phyloP scores from a whole-genome alignment of 805 yeast genomes.

The Suhomyces faveliae region DNA sequence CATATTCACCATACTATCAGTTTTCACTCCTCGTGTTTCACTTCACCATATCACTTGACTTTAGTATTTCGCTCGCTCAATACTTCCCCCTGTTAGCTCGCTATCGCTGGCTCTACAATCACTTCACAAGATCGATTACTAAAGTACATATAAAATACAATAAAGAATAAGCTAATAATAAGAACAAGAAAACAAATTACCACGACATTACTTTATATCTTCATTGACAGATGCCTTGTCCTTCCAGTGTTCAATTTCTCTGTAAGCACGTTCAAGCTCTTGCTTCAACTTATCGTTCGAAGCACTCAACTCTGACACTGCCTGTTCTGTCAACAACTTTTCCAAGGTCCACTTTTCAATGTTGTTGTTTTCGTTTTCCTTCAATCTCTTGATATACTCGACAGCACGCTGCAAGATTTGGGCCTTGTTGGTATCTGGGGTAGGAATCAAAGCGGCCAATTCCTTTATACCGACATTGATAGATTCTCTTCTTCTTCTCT shows the following conservation, averaged over 20 bases:
- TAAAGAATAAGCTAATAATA: slow-evolving; percentile 3
- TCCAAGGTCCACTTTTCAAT: slow-evolving; percentile 95
- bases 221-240: slow-evolving; percentile 28
- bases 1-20: too few species aligned
- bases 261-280: slow-evolving; percentile 87
- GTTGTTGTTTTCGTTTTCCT: slow-evolving; percentile 84
- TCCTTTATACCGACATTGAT: slow-evolving; percentile 86
- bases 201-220: slow-evolving; percentile 9
- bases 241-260: slow-evolving; percentile 87
- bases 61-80: too few species aligned
- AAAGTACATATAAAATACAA: slow-evolving; percentile 9
- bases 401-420: slow-evolving; percentile 85
- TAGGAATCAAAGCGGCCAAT: slow-evolving; percentile 74
- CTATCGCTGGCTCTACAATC: neutral
- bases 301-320: slow-evolving; percentile 77
- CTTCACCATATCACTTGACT: too few species aligned
- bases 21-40: too few species aligned
- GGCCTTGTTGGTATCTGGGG: slow-evolving; percentile 85
- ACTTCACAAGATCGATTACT: slow-evolving; percentile 2
- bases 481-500: slow-evolving; percentile 84
- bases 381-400: slow-evolving; percentile 84
- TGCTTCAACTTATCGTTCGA: slow-evolving; percentile 84
- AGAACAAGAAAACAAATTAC: slow-evolving; percentile 1
- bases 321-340: slow-evolving; percentile 88
- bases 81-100: too few species aligned